Conservation (phyloP, 2,329 filamentous ascomycete genomes). For the Fusarium abutilonis region DNA sequence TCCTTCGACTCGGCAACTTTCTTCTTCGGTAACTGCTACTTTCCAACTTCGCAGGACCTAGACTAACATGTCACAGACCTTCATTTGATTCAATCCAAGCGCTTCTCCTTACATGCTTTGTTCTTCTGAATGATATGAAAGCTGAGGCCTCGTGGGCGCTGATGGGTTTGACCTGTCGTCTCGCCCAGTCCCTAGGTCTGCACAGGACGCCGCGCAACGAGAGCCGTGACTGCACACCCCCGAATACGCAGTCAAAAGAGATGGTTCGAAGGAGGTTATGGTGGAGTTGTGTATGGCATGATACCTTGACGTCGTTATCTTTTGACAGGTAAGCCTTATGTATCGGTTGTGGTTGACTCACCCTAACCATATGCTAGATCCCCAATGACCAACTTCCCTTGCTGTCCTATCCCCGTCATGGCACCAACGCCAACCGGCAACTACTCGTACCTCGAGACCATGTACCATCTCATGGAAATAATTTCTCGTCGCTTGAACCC, state of each 20-base stretch:
- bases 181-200: constrained; percentile 72
- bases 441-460: constrained; percentile 69
- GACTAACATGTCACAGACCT: constrained; percentile 54
- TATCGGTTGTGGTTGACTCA: neutral
- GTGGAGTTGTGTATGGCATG: constrained; percentile 75
- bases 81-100: constrained; percentile 74
- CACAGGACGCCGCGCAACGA: constrained; percentile 61
- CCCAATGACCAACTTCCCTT: constrained; percentile 70
- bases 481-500: constrained; percentile 68
- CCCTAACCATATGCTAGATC: constrained; percentile 52
- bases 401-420: constrained; percentile 63
- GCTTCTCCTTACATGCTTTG: constrained; percentile 69
- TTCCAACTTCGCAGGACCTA: neutral
- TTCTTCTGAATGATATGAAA: constrained; percentile 75
- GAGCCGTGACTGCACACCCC: constrained; percentile 55
- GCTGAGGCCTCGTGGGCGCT: constrained; percentile 74
- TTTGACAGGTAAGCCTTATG: constrained; percentile 64
- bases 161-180: constrained; percentile 69
- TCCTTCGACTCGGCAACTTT: constrained; percentile 71
- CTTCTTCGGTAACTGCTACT: constrained; percentile 59
- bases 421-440: constrained; percentile 57
- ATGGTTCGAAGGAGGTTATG: constrained; percentile 65
- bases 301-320: constrained; percentile 71
- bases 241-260: constrained; percentile 62
- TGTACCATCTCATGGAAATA: constrained; percentile 71